These are phyloP conservation scores for Aspergillus floridensis DNA, from an alignment of 2,329 filamentous ascomycete species.

Conservation along the genomic window DNA sequence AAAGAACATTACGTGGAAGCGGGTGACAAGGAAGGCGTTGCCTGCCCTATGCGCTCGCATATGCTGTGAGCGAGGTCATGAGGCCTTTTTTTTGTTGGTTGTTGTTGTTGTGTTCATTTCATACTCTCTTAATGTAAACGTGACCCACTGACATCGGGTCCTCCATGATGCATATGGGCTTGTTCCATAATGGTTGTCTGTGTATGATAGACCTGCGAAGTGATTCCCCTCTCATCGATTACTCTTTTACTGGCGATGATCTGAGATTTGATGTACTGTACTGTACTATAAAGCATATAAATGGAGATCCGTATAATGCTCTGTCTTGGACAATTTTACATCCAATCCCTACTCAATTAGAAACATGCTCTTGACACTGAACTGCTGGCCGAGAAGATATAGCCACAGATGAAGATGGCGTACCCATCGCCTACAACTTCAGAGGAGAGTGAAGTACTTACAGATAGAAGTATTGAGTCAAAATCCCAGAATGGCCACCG, in stretches of 20 bases:
- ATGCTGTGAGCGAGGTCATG: conserved; percentile 15
- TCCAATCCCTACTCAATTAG: no score
- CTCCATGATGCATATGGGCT: not conserved
- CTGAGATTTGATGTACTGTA: not conserved
- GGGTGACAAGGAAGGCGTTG: conserved; percentile 35
- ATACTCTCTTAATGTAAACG: not conserved
- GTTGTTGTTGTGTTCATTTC: not conserved
- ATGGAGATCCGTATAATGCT: not conserved
- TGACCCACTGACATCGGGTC: no score
- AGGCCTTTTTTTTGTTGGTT: not conserved
- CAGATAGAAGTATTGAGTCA: no score
- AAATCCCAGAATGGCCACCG: not conserved
- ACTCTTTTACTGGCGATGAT: not conserved
- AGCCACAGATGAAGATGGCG: no score
- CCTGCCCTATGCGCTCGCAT: conserved; percentile 42
- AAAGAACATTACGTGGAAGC: conserved; percentile 40
- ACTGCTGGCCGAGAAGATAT: no score
- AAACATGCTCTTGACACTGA: no score
- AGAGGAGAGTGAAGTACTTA: no score
- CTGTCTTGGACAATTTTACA: no score
- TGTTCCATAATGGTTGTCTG: not conserved
- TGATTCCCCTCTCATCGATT: not conserved
- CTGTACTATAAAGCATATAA: not conserved
- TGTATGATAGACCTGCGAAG: not conserved
- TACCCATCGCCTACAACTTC: no score